Conservation (phyloP, 768 basidiomycete species). For the Suillus spraguei region DNA sequence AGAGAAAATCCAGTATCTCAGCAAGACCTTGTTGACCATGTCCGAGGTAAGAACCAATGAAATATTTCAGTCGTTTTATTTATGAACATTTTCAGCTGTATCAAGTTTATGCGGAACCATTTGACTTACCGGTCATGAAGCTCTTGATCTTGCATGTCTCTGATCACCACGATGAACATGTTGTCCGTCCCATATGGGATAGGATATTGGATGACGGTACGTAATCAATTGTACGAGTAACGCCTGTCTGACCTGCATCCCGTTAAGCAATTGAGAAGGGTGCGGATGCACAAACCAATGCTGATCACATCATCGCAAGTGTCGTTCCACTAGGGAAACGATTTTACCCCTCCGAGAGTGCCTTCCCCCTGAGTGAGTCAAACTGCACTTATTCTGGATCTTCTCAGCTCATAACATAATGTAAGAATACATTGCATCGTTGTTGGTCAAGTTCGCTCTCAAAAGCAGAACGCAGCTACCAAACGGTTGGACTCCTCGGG, state of each 20-base stretch:
- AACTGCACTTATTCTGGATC: conserved; percentile 5
- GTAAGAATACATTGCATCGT: conserved; percentile 72
- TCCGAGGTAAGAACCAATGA: conserved; percentile 63
- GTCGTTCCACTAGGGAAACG: conserved; percentile 77
- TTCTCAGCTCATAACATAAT: background rate
- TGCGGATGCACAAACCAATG: conserved; percentile 52
- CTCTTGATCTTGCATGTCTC: conserved; percentile 92
- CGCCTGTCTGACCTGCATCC: conserved; percentile 7
- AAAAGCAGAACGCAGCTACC: conserved; percentile 59
- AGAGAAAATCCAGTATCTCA: conserved; percentile 60
- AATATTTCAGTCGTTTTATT: conserved; percentile 10
- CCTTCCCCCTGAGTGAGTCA: conserved; percentile 81
- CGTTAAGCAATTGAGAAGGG: conserved; percentile 57
- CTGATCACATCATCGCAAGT: conserved; percentile 64
- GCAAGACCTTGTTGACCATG: conserved; percentile 70
- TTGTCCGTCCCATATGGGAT: conserved; percentile 88
- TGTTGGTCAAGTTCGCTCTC: conserved; percentile 76
- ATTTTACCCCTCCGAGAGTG: conserved; percentile 89
- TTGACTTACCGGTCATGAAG: conserved; percentile 81
- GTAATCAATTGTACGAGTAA: conserved; percentile 21
- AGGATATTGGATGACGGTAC: conserved; percentile 81
- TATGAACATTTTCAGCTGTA: conserved; percentile 62
- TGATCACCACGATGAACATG: conserved; percentile 83
- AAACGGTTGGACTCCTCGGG: conserved; percentile 81
- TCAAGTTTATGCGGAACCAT: conserved; percentile 84